A percentile compares a stretch with the other conserved stretches of the same genome.
Evolutionary conservation across 148 eudicot genomes (phyloP).

Genomic region (Chenopodium quinoa): DNA sequence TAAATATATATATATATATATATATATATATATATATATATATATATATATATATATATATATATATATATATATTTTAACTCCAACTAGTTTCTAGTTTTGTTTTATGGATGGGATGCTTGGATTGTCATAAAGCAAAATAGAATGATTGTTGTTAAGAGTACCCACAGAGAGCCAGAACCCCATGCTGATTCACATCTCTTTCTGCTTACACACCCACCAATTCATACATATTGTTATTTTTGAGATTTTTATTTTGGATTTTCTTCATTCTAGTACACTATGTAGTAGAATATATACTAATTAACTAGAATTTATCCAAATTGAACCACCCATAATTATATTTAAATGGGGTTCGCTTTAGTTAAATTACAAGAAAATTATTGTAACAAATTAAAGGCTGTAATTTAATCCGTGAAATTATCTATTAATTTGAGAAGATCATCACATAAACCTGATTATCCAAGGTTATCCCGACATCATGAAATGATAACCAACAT

Average conservation of each 20-base stretch:
- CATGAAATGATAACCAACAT: too few species aligned
- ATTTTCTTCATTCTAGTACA: neutral
- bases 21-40: too few species aligned
- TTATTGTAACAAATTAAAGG: too few species aligned
- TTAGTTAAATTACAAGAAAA: too few species aligned
- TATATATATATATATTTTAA: neutral
- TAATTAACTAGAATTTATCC: too few species aligned
- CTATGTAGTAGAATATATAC: too few species aligned
- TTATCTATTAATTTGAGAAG: too few species aligned
- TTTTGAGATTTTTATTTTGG: neutral
- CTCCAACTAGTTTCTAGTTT: neutral
- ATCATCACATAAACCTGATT: too few species aligned
- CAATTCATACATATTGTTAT: neutral
- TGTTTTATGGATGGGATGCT: slow-evolving; percentile 20
- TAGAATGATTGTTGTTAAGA: slow-evolving; percentile 16
- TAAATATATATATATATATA: neutral
- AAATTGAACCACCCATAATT: too few species aligned
- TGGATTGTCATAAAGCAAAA: slow-evolving; percentile 20
- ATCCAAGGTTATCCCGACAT: too few species aligned
- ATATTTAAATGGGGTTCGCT: too few species aligned
- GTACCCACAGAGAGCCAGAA: neutral
- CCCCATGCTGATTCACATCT: slow-evolving; percentile 18
- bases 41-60: neutral
- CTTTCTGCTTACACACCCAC: neutral
- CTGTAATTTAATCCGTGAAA: too few species aligned